phyloP scores from a whole-genome alignment of 345 rosid genomes.

The Arabidopsis suecica region DNA sequence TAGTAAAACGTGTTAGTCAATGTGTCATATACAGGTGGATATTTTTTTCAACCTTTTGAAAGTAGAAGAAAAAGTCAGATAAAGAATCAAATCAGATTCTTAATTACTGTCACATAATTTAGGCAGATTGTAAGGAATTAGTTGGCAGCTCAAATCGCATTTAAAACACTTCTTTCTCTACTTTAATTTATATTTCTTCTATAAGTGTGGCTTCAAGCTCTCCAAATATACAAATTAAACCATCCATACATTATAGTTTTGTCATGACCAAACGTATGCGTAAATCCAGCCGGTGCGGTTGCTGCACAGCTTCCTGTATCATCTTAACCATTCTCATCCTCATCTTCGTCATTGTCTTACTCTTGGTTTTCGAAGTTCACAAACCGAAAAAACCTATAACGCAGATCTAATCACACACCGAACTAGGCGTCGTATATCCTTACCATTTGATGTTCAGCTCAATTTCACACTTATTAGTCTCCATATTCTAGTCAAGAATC shows the following conservation, averaged over 20 bases:
- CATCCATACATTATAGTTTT: not conserved
- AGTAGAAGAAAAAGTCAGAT: slow-evolving; percentile 14
- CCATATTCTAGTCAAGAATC: slow-evolving; percentile 47
- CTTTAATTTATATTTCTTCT: not conserved
- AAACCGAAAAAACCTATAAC: slow-evolving; percentile 49
- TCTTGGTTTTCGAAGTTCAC: slow-evolving; percentile 55
- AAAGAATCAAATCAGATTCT: slow-evolving; percentile 4
- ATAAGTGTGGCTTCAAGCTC: slow-evolving; percentile 13
- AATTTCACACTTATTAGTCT: slow-evolving; percentile 51
- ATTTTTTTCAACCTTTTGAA: not conserved
- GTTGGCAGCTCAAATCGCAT: slow-evolving; percentile 38
- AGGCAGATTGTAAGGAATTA: slow-evolving; percentile 31
- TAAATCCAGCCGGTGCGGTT: slow-evolving; percentile 29
- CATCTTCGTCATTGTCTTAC: slow-evolving; percentile 39
- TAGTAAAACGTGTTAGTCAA: slow-evolving; percentile 15
- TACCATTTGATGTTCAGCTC: slow-evolving; percentile 49
- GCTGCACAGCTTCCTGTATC: slow-evolving; percentile 31
- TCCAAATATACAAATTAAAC: not conserved
- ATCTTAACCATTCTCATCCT: slow-evolving; percentile 41
- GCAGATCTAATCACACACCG: slow-evolving; percentile 41
- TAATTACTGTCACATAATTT: not conserved
- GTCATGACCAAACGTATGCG: slow-evolving; percentile 24
- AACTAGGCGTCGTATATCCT: slow-evolving; percentile 49
- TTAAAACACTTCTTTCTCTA: slow-evolving; percentile 16
- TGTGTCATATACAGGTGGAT: slow-evolving; percentile 20